phyloP scores from a whole-genome alignment of 192 early-diverging fungal genomes.

The Linnemannia exigua region DNA sequence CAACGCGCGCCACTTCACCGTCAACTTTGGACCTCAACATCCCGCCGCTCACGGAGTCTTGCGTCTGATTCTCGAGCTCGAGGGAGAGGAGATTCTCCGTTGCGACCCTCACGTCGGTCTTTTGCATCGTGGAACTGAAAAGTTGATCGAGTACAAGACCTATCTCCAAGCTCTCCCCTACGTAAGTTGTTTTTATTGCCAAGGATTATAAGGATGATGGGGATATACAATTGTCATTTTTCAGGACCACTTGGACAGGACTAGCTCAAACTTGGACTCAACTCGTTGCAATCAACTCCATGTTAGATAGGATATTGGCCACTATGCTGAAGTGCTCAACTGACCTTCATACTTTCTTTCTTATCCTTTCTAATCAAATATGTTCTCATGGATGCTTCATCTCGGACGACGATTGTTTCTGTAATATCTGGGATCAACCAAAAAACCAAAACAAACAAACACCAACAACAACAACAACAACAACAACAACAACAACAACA shows the following conservation, averaged over 20 bases:
- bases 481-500: not conserved
- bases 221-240: not conserved
- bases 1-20: constrained; percentile 81
- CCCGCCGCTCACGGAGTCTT: constrained; percentile 98
- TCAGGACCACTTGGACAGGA: not conserved
- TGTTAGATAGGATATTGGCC: no score
- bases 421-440: not conserved
- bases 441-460: no score
- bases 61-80: constrained; percentile 93
- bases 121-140: constrained; percentile 98
- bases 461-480: not conserved
- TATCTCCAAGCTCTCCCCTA: constrained; percentile 98
- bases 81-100: constrained; percentile 91
- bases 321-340: not conserved
- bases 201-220: no score
- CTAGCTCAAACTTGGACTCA: not conserved
- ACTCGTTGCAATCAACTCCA: no score
- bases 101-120: constrained; percentile 98
- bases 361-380: not conserved
- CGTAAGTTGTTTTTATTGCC: constrained; percentile 36
- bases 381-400: not conserved
- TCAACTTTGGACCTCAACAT: constrained; percentile 99
- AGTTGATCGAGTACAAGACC: constrained; percentile 99
- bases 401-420: not conserved
- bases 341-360: not conserved